Conservation (phyloP, 176 grass and related monocot species). For the Lolium perenne region DNA sequence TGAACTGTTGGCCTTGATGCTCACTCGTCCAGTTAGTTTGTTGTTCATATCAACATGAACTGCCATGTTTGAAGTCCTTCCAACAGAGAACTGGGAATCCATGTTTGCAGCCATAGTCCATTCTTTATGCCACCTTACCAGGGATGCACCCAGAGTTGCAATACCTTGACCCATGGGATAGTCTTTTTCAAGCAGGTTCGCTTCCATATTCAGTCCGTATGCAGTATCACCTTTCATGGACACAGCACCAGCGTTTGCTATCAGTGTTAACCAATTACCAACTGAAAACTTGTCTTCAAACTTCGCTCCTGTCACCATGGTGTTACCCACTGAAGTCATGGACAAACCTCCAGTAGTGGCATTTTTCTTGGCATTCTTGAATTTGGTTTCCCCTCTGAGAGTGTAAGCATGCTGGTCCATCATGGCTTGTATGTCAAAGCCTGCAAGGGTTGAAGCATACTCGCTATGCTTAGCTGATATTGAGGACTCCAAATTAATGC, state of each 20-base stretch:
- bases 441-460: constrained; percentile 68
- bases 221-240: constrained; percentile 58
- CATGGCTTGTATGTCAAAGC: constrained; percentile 73
- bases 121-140: constrained; percentile 69
- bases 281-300: constrained; percentile 72
- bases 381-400: constrained; percentile 75
- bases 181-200: constrained; percentile 55
- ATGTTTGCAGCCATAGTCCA: constrained; percentile 68
- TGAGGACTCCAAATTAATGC: constrained; percentile 80
- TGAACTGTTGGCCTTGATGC: constrained; percentile 70
- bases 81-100: constrained; percentile 68
- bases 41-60: constrained; percentile 75
- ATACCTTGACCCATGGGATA: constrained; percentile 62
- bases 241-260: constrained; percentile 64
- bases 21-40: constrained; percentile 73
- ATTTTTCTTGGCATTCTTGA: constrained; percentile 72
- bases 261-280: constrained; percentile 60
- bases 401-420: constrained; percentile 72
- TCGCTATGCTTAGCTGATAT: constrained; percentile 77
- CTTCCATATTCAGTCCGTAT: constrained; percentile 72
- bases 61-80: constrained; percentile 61
- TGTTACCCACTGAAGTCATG: constrained; percentile 77
- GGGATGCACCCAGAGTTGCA: constrained; percentile 66
- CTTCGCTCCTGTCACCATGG: constrained; percentile 65
- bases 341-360: constrained; percentile 71